Evolutionary conservation across 805 yeast genomes (phyloP), one percentile per base, ranked within the genome.

Genomic region (Ogataea trehaloabstinens): DNA sequence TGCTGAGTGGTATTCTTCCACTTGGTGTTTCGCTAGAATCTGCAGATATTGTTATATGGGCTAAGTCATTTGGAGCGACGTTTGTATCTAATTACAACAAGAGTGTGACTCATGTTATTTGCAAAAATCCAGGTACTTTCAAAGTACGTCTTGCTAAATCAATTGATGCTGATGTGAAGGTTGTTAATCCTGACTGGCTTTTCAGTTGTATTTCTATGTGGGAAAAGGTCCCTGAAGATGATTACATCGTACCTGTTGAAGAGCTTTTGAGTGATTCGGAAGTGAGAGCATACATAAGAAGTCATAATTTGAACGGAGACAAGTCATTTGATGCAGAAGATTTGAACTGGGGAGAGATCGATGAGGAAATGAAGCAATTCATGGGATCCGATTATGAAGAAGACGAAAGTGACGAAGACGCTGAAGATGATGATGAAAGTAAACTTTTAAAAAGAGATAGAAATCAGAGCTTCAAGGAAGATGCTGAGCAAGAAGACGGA

Each of bases 121-220:
- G 96, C 29, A 76, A 82, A 42, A 82, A 82, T 36, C 79, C 89
- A 1, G 80, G 82, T 15, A 93, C 99, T 0, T 75, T 78, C 52
- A 91, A 91, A 58, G 96, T 90, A 7, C 73, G 90, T 32, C 73
- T 83, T 22, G 97, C 96, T 0, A 77, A 74, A 54, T 67, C 82
- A 0, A 66, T 78, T 38, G 66, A 78, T 28, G 80, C 82, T 1
- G 43, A 60, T 16, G 82, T 83, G 24, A 79, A 82, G 50, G 74
- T 91, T n/a, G 95, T 91, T 15, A 82, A 81, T 53, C 90, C 95
- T 2, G 93, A 86, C 53, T 91, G 99, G 99, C 63, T 91, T 2
- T 90, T 90, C 64, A 80, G 83, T 25, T 85, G 96, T 60, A 68
- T 91, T 48, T 80, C 89, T 6, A 64, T 73, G 19, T 91, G 98